Percentiles rank a stretch among this genome's conserved stretches.
These are phyloP conservation scores for Auricularia cornea DNA, from an alignment of 768 basidiomycete genomes.

Conservation along the genomic window DNA sequence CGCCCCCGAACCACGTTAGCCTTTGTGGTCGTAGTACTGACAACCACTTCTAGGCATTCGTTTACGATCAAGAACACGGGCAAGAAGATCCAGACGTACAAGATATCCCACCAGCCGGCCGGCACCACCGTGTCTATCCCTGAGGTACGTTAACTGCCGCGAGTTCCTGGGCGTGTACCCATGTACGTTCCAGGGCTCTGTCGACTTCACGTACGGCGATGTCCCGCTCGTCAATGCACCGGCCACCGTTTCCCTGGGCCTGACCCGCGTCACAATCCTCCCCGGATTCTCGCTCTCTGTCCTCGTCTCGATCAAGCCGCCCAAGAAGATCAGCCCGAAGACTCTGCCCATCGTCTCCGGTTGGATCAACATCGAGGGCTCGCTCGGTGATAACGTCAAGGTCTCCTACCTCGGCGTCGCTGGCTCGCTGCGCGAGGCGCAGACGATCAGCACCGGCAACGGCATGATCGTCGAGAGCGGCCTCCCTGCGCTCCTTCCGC, in stretches of 20 bases:
- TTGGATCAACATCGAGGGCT: constrained; percentile 33
- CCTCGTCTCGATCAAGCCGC: constrained; percentile 37
- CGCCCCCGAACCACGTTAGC: constrained; percentile 1
- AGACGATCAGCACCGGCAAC: not conserved
- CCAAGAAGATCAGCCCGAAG: constrained; percentile 30
- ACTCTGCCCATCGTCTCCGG: constrained; percentile 54
- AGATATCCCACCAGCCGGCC: constrained; percentile 29
- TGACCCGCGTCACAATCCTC: constrained; percentile 32
- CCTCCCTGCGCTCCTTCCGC: not conserved
- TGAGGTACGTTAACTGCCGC: not conserved
- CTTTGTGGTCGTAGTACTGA: not conserved
- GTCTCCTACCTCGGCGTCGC: not conserved
- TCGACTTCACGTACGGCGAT: constrained; percentile 19
- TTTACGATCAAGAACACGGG: constrained; percentile 40
- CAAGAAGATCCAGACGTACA: constrained; percentile 33
- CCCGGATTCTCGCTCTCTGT: constrained; percentile 37
- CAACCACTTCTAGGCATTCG: not conserved
- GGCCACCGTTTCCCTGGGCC: constrained; percentile 41
- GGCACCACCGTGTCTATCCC: not conserved
- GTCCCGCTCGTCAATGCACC: constrained; percentile 36
- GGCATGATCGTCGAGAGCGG: not conserved
- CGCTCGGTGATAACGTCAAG: not conserved
- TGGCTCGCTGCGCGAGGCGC: not conserved
- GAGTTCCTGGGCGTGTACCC: not conserved
- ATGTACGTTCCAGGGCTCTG: not conserved